Evolutionary conservation across 306 rosid species (phyloP).

Genomic region (Ormosia semicastrata): DNA sequence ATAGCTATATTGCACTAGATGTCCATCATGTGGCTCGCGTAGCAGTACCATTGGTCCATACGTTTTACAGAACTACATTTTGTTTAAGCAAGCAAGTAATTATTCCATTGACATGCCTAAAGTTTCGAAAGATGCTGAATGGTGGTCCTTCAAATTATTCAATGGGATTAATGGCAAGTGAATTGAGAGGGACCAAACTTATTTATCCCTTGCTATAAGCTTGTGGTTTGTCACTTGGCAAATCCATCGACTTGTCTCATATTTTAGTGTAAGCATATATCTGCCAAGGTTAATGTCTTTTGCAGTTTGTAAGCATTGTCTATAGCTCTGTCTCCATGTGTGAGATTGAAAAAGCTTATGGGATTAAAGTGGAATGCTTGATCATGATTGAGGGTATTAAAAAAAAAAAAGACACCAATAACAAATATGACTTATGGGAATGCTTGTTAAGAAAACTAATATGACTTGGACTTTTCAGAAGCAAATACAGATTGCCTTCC

Average conservation of each 20-base stretch:
- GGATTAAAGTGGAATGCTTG: background rate
- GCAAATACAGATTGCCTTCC: background rate
- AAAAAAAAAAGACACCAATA: constrained; percentile 4
- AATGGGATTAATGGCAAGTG: background rate
- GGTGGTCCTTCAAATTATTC: constrained; percentile 18
- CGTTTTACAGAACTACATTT: background rate
- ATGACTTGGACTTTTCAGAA: background rate
- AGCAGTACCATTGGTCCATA: background rate
- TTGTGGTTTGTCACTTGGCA: too few species aligned
- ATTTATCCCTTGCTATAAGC: too few species aligned
- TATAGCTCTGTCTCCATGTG: too few species aligned
- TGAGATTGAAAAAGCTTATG: too few species aligned
- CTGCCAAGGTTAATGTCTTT: too few species aligned
- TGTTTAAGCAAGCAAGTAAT: background rate
- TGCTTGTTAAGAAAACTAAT: background rate
- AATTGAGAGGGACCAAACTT: too few species aligned
- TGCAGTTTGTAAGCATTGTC: too few species aligned
- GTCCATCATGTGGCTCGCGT: background rate
- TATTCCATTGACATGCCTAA: background rate
- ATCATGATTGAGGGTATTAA: background rate
- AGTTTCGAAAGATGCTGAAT: background rate
- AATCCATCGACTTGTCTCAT: too few species aligned
- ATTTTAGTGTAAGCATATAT: too few species aligned
- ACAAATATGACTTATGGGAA: too few species aligned
- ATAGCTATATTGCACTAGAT: background rate